Conservation (phyloP, 1,284 basidiomycete species). For the Fomitopsis palustris region DNA sequence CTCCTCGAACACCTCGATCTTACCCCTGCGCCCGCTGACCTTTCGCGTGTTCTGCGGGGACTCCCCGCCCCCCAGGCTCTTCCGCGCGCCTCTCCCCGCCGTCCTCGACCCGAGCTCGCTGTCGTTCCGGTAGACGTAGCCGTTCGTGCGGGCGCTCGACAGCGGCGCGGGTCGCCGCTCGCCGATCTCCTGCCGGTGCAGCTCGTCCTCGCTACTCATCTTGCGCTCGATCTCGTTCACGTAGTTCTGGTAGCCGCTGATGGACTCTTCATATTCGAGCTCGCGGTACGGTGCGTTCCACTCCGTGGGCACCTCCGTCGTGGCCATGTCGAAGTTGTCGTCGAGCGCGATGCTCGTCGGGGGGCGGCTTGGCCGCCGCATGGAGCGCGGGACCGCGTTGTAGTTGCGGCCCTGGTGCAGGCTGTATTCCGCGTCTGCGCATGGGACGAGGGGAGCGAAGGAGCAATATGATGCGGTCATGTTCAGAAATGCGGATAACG, state of each 20-base stretch:
- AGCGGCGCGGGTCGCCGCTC: background rate
- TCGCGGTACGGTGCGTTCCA: constrained; percentile 27
- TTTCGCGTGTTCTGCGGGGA: constrained; percentile 21
- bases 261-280: constrained; percentile 30
- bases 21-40: constrained; percentile 23
- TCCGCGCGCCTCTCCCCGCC: background rate
- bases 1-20: constrained; percentile 31
- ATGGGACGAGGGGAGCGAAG: background rate
- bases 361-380: constrained; percentile 29
- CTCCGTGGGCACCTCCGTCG: constrained; percentile 30
- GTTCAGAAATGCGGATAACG: background rate
- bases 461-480: constrained; percentile 1
- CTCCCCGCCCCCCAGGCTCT: constrained; percentile 2
- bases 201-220: constrained; percentile 33
- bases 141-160: constrained; percentile 6
- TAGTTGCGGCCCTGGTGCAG: constrained; percentile 4
- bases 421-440: constrained; percentile 2
- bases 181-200: constrained; percentile 2
- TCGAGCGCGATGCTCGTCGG: constrained; percentile 35
- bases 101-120: background rate
- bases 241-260: constrained; percentile 39
- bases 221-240: constrained; percentile 46
- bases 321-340: constrained; percentile 40
- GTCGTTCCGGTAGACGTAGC: constrained; percentile 2
- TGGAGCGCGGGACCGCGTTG: constrained; percentile 4